Evolutionary conservation across 2,329 filamentous ascomycete species (phyloP), one percentile per base, ranked within the genome.

Genomic region (Aspergillus pseudoterreus): DNA sequence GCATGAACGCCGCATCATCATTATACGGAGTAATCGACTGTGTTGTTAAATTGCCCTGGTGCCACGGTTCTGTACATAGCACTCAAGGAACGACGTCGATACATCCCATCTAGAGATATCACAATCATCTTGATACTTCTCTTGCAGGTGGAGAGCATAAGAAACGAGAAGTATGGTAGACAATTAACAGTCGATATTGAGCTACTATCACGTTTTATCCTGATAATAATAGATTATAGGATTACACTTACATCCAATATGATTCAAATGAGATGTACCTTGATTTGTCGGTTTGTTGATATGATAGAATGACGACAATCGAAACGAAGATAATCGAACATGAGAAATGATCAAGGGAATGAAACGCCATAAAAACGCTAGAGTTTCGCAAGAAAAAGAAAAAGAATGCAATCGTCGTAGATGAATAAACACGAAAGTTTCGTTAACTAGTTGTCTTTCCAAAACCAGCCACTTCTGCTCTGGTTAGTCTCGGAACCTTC

Each of bases 391-490:
- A n/a, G n/a, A n/a, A n/a, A n/a, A n/a, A n/a, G n/a, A n/a, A 22
- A 17, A 41, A 38, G 35, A 38, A 38, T 38, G 35, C 35, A 38
- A n/a, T n/a, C 14, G 17, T 12, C 11, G 32, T 11, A 30, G 33
- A 48, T 42, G 39, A 24, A 43, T 30, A 12, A 15, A 32, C 38
- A 9, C 39, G 8, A 47, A 27, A 12, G 27, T 27, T 11, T 14
- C 21, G 24, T 21, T 30, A 11, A 30, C 19, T 63, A 43, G 2
- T 56, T 68, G 24, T 64, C 64, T 43, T 63, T 71, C 71, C 71
- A 73, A 43, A 73, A 72, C 71, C 71, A 73, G 36, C 71, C 67
- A 43, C 43, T 50, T 5, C 51, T 49, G 15, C 53, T 58, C 35
- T 56, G 47, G 9, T 53, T 43, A 36, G 57, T 32, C 12, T 43